A percentile compares a stretch with the other conserved stretches of the same genome.
phyloP scores from a whole-genome alignment of 768 basidiomycete species.

The Kwoniella dendrophila region DNA sequence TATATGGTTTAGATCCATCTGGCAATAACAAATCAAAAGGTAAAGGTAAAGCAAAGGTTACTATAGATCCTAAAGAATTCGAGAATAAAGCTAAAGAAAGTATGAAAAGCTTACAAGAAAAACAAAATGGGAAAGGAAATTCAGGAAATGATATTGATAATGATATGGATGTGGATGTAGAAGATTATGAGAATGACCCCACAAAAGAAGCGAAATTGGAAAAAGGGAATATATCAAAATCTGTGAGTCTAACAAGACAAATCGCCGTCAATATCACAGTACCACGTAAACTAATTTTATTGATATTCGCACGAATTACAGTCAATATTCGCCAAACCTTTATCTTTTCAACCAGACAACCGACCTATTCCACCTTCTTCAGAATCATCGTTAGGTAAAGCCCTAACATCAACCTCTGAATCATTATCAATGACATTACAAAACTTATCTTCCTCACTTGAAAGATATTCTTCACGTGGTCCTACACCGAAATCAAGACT shows the following conservation, averaged over 20 bases:
- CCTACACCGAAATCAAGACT: background rate
- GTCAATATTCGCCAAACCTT: background rate
- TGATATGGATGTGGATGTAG: conserved; percentile 1
- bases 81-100: conserved; percentile 16
- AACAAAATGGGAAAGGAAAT: conserved; percentile 1
- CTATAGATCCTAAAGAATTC: conserved; percentile 22
- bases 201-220: background rate
- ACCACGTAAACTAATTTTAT: no score
- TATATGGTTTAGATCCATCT: conserved; percentile 32
- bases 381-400: conserved; percentile 5
- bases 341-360: conserved; percentile 7
- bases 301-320: no score
- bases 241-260: conserved; percentile 4
- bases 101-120: conserved; percentile 1
- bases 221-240: background rate
- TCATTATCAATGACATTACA: conserved; percentile 15
- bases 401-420: conserved; percentile 6
- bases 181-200: background rate
- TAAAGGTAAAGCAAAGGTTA: conserved; percentile 32
- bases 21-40: background rate
- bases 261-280: no score
- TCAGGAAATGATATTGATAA: conserved; percentile 7
- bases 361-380: conserved; percentile 3
- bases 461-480: conserved; percentile 5
- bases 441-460: conserved; percentile 20